Evolutionary conservation across 169 alveolate genomes (phyloP).

Genomic region (Eimeria zaria): DNA sequence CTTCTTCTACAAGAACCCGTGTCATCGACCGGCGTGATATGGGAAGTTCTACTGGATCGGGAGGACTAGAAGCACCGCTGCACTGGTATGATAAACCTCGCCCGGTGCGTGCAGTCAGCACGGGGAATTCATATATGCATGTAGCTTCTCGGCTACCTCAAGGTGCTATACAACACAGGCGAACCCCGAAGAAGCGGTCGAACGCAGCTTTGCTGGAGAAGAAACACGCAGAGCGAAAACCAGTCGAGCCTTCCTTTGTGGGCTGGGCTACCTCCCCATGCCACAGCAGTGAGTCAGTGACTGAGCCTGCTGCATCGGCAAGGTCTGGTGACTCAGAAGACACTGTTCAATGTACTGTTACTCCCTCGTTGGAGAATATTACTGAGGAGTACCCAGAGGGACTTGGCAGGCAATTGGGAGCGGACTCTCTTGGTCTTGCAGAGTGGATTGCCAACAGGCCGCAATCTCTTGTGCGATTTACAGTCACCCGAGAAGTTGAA

Average conservation of each 20-base stretch:
- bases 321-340: slow-evolving; percentile 46
- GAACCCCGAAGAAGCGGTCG: not conserved
- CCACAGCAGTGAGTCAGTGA: slow-evolving; percentile 1
- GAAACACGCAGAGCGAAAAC: not conserved
- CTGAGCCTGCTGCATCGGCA: slow-evolving; percentile 50
- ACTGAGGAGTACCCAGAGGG: not conserved
- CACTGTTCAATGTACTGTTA: not conserved
- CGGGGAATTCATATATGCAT: slow-evolving; percentile 42
- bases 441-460: slow-evolving; percentile 1
- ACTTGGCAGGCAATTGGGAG: not conserved
- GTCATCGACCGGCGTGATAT: not conserved
- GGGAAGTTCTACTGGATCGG: slow-evolving; percentile 17
- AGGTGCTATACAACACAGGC: slow-evolving; percentile 52
- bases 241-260: not conserved
- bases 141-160: slow-evolving; percentile 75
- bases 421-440: not conserved
- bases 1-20: not conserved
- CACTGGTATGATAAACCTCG: slow-evolving; percentile 61
- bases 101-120: slow-evolving; percentile 44
- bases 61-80: not conserved
- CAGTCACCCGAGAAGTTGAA: not conserved
- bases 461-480: slow-evolving; percentile 10
- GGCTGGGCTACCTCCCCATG: not conserved
- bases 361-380: slow-evolving; percentile 10
- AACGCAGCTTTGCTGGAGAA: not conserved